A percentile compares a stretch with the other conserved stretches of the same genome.
These are phyloP conservation scores for Pseudocercospora fuligena DNA, from an alignment of 2,329 filamentous ascomycete genomes.

Conservation along the genomic window DNA sequence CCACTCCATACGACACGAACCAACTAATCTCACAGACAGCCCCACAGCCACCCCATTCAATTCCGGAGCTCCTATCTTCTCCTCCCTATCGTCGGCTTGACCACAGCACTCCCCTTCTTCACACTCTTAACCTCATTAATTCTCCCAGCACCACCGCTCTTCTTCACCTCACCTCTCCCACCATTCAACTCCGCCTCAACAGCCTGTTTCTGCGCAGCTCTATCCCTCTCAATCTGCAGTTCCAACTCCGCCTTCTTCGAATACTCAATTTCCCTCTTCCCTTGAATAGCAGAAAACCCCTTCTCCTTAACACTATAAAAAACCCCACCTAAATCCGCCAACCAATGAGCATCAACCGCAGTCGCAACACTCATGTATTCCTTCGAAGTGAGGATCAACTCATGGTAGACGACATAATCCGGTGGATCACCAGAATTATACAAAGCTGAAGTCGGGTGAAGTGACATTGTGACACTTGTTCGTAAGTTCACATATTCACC, in stretches of 20 bases:
- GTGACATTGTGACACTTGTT: conserved; percentile 89
- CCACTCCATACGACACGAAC: not conserved
- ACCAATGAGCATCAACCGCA: conserved; percentile 93
- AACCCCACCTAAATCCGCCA: conserved; percentile 92
- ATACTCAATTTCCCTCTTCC: conserved; percentile 38
- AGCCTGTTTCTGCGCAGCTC: conserved; percentile 29
- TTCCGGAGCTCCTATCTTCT: conserved; percentile 8
- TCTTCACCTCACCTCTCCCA: conserved; percentile 4
- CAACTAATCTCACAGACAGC: too few species aligned
- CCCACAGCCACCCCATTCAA: not conserved
- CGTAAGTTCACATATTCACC: conserved; percentile 97
- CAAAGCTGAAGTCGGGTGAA: conserved; percentile 91
- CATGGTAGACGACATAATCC: conserved; percentile 97
- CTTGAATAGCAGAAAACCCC: conserved; percentile 59
- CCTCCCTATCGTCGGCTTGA: conserved; percentile 36
- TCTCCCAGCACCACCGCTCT: conserved; percentile 16
- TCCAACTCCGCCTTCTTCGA: conserved; percentile 40
- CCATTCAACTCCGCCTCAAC: conserved; percentile 19
- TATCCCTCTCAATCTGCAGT: conserved; percentile 35
- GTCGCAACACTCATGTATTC: conserved; percentile 99
- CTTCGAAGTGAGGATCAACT: conserved; percentile 93
- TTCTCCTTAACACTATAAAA: conserved; percentile 99
- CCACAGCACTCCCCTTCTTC: conserved; percentile 36
- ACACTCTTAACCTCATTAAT: conserved; percentile 18
- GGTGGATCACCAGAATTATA: conserved; percentile 93